phyloP scores from a whole-genome alignment of 208 protist genomes.

The Phytomonas sp. region DNA sequence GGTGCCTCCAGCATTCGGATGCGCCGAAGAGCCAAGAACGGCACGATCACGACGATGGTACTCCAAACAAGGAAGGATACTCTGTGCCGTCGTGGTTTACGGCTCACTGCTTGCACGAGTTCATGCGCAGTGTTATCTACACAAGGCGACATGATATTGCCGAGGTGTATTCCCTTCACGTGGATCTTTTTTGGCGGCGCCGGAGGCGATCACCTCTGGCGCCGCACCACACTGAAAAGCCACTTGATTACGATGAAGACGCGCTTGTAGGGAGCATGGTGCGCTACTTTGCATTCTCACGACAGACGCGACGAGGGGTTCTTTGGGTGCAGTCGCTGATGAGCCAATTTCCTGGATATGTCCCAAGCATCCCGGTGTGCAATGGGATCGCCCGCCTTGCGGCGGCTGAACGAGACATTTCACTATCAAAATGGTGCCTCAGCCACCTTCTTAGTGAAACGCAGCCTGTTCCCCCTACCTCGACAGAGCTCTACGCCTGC shows the following conservation, averaged over 20 bases:
- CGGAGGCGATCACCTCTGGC: background rate
- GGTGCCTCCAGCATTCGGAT: background rate
- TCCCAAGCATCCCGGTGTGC: slow-evolving; percentile 14
- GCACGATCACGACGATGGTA: background rate
- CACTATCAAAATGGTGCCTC: slow-evolving; percentile 32
- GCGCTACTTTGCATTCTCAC: background rate
- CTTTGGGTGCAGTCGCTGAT: slow-evolving; percentile 19
- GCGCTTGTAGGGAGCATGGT: background rate
- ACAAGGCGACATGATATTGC: slow-evolving; percentile 21
- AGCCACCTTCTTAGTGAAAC: slow-evolving; percentile 21
- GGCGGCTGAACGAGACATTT: slow-evolving; percentile 12
- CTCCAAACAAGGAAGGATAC: background rate
- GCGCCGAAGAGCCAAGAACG: background rate
- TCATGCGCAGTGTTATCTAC: slow-evolving; percentile 20
- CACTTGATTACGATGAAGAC: slow-evolving; percentile 3
- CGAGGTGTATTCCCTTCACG: slow-evolving; percentile 23
- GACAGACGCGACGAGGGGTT: background rate
- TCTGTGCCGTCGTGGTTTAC: background rate
- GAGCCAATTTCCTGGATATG: slow-evolving; percentile 15
- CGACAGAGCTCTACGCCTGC: slow-evolving; percentile 43
- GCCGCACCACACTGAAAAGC: background rate
- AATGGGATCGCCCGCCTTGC: slow-evolving; percentile 23
- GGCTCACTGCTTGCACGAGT: slow-evolving; percentile 1
- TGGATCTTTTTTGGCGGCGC: slow-evolving; percentile 9
- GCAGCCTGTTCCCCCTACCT: slow-evolving; percentile 28